These are phyloP conservation scores for Acacia melanoxylon DNA, from an alignment of 306 rosid genomes.

Conservation along the genomic window DNA sequence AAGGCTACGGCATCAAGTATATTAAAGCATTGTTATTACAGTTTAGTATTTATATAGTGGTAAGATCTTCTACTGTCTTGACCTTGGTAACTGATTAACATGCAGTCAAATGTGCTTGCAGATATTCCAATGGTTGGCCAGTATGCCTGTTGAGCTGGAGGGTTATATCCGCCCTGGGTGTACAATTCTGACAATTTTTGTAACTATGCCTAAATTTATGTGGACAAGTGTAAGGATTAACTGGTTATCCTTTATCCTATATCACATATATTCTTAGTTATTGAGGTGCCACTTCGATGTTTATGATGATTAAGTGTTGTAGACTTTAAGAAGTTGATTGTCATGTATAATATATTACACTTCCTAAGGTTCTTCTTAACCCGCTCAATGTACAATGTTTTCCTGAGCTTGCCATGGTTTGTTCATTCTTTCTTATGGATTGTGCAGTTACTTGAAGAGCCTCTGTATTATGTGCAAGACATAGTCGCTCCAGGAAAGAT, in stretches of 20 bases:
- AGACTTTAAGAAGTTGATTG: not conserved
- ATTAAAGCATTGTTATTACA: slow-evolving; percentile 65
- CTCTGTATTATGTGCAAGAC: slow-evolving; percentile 55
- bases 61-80: slow-evolving; percentile 18
- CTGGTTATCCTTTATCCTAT: slow-evolving; percentile 19
- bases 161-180: slow-evolving; percentile 99
- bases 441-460: slow-evolving; percentile 70
- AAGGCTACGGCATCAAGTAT: slow-evolving; percentile 98
- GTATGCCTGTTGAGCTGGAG: slow-evolving; percentile 97
- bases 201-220: slow-evolving; percentile 90
- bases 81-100: slow-evolving; percentile 45
- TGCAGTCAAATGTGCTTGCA: slow-evolving; percentile 42
- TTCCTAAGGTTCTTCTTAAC: not conserved
- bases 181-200: slow-evolving; percentile 77
- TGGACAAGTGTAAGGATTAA: slow-evolving; percentile 76
- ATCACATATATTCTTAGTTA: not conserved
- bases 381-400: slow-evolving; percentile 10
- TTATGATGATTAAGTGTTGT: not conserved
- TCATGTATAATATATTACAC: not conserved
- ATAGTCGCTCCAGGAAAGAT: slow-evolving; percentile 72
- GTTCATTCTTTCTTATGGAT: slow-evolving; percentile 22
- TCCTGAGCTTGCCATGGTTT: slow-evolving; percentile 7
- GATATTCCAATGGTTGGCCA: slow-evolving; percentile 97
- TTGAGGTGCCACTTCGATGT: not conserved
- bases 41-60: slow-evolving; percentile 64